A percentile compares a stretch with the other conserved stretches of the same genome.
phyloP scores from a whole-genome alignment of 305 asterid species.

The Fraxinus floribunda region DNA sequence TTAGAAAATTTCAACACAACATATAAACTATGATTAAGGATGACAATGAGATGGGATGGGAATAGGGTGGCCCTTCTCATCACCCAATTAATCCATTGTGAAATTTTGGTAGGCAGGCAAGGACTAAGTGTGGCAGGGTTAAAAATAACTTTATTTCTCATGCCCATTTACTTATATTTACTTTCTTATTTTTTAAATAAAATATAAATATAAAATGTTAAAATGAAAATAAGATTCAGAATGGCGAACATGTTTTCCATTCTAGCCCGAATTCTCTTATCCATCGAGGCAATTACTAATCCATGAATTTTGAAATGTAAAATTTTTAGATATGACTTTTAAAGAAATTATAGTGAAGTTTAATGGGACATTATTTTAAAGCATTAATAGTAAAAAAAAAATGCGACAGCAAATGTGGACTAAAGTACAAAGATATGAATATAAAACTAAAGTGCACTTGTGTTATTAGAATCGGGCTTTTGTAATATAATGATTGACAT shows the following conservation, averaged over 20 bases:
- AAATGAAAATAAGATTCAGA: background rate
- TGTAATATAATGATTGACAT: too few species aligned
- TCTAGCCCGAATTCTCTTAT: background rate
- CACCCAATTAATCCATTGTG: background rate
- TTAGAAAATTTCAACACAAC: background rate
- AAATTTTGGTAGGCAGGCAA: too few species aligned
- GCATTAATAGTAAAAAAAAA: too few species aligned
- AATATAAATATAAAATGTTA: too few species aligned
- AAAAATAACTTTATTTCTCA: too few species aligned
- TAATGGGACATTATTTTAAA: too few species aligned
- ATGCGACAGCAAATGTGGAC: background rate
- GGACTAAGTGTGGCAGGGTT: background rate
- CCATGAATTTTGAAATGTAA: too few species aligned
- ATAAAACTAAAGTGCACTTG: background rate
- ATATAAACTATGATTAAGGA: background rate
- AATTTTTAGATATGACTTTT: too few species aligned
- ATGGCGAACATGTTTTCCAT: background rate
- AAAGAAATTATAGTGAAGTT: too few species aligned
- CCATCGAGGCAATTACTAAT: too few species aligned
- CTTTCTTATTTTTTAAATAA: too few species aligned
- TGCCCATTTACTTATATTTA: background rate
- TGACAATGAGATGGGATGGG: background rate
- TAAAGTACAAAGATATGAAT: background rate
- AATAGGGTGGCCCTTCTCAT: background rate
- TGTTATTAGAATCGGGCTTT: background rate